Evolutionary conservation across 1,139 yeast species (phyloP), one percentile per base, ranked within the genome.

Genomic region (Eremothecium gossypii): DNA sequence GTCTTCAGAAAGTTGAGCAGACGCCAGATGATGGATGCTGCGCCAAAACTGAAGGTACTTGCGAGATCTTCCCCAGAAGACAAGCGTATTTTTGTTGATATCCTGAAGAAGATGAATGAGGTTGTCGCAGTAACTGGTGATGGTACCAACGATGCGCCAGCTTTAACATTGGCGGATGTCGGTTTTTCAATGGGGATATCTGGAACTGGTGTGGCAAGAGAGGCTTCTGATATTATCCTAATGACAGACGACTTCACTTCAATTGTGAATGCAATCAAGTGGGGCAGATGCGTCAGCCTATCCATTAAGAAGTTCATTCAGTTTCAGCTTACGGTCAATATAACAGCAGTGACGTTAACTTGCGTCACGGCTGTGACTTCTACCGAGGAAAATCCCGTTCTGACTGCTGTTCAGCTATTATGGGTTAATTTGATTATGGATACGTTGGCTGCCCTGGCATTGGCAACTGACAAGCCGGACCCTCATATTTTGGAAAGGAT

Each of bases 371-470:
- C 98, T 5, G 93, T 91, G 41, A 86, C 91, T 1, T 78, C 89
- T 3, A 64, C 76, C 28, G 80, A 79, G 40, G 89, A 87, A 54
- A 67, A 74, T 40, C 84, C 96, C 5, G 98, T 91, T 5, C 71
- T 91, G 59, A 89, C 97, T 31, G 98, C 99, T 0, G 98, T 91
- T 37, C 98, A 91, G 66, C 75, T 91, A 55, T 71, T 91, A 51
- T 91, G 99, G 99, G 96, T 91, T 40, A 91, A 91, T 64, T 71
- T 91, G 63, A 91, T 91, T 57, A 91, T 91, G 99, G 99, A 91
- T 63, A 91, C 98, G 0, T 74, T 91, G 50, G 99, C 98, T 4
- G 98, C 99, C 2, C 71, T 91, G 55, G 99, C 98, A 0, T 73
- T 91, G 51, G 99, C 99, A 3, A 91, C 99, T 6, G 99, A 91